Evolutionary conservation across 1,284 basidiomycete species (phyloP).

Genomic region (Boletus sp.): DNA sequence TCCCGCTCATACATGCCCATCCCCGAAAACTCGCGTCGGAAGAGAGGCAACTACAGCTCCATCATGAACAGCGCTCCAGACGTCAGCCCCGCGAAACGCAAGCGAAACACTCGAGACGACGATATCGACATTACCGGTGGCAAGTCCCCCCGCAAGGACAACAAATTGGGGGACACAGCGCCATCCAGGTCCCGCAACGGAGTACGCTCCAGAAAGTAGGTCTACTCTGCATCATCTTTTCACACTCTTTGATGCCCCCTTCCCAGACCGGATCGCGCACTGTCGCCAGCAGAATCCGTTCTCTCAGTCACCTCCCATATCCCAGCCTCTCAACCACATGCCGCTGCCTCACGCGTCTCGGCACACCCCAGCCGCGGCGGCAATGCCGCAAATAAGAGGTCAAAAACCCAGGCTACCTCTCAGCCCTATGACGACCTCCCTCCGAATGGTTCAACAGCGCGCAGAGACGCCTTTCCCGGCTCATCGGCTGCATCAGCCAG

Average conservation of each 20-base stretch:
- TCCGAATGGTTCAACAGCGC: constrained; percentile 29
- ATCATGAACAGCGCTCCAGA: constrained; percentile 48
- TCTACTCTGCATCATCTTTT: constrained; percentile 20
- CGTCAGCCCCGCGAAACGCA: constrained; percentile 65
- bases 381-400: constrained; percentile 42
- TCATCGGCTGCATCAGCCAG: constrained; percentile 44
- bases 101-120: constrained; percentile 60
- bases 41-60: constrained; percentile 52
- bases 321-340: constrained; percentile 35
- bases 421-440: constrained; percentile 36
- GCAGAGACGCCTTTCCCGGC: constrained; percentile 41
- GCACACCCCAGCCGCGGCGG: constrained; percentile 41
- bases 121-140: constrained; percentile 50
- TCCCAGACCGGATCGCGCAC: constrained; percentile 58
- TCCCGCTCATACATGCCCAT: constrained; percentile 65
- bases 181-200: constrained; percentile 52
- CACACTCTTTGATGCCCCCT: constrained; percentile 14
- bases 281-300: constrained; percentile 73
- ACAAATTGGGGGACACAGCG: constrained; percentile 43
- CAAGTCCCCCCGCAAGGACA: constrained; percentile 50
- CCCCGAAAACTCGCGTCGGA: constrained; percentile 62
- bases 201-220: constrained; percentile 62
- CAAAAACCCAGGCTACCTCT: constrained; percentile 31
- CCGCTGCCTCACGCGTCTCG: constrained; percentile 35
- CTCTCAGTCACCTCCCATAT: constrained; percentile 67